Percentiles rank a stretch among this genome's conserved stretches.
phyloP scores from a whole-genome alignment of 2,329 filamentous ascomycete genomes.

The Ascochyta pisi region DNA sequence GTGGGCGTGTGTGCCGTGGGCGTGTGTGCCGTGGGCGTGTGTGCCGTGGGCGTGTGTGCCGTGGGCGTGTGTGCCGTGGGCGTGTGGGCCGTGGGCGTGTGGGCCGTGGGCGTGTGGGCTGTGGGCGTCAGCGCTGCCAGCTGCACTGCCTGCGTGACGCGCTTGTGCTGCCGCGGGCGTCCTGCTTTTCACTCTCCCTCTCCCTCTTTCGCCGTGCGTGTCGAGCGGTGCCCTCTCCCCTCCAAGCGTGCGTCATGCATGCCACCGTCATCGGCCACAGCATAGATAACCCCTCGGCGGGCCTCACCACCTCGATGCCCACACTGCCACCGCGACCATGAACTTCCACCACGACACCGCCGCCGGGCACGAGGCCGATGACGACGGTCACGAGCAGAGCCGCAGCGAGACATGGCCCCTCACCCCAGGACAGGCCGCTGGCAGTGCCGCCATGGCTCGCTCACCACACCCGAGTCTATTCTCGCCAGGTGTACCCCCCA shows the following conservation, averaged over 20 bases:
- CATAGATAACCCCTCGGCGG: conserved; percentile 10
- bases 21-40: too few relatives aligned
- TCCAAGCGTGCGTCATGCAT: conserved; percentile 5
- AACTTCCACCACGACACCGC: conserved; percentile 23
- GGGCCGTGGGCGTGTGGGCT: too few relatives aligned
- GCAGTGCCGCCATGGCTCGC: conserved; percentile 11
- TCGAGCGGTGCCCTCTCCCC: background rate
- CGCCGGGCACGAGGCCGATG: conserved; percentile 23
- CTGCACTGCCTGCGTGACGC: conserved; percentile 15
- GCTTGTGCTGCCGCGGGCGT: conserved; percentile 4
- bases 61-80: too few relatives aligned
- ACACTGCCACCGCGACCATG: conserved; percentile 19
- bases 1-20: too few relatives aligned
- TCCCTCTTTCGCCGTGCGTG: background rate
- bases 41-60: too few relatives aligned
- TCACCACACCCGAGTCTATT: conserved; percentile 15
- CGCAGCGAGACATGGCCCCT: conserved; percentile 23
- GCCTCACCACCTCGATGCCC: conserved; percentile 6
- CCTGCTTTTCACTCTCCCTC: background rate
- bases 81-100: too few relatives aligned
- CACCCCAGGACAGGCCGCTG: conserved; percentile 17
- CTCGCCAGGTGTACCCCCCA: conserved; percentile 14
- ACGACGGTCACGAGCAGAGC: conserved; percentile 18
- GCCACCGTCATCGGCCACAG: conserved; percentile 11
- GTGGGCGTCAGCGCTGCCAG: background rate